Evolutionary conservation across 2,329 filamentous ascomycete species (phyloP).

Genomic region (Diaporthe vaccinii): DNA sequence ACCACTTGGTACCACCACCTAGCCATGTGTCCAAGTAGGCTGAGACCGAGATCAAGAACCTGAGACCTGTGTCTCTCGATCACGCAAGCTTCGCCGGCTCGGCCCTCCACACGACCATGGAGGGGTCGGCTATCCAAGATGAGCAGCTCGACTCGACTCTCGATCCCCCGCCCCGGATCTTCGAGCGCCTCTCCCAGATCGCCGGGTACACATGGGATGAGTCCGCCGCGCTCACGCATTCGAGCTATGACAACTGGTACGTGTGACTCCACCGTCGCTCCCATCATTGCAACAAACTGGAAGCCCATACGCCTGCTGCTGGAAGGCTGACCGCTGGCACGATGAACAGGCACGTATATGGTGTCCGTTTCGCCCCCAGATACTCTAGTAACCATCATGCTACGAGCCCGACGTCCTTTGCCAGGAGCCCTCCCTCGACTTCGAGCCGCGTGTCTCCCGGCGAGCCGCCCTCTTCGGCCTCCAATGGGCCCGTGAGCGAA

Average conservation of each 20-base stretch:
- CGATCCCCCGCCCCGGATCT: constrained; percentile 77
- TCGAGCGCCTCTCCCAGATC: constrained; percentile 79
- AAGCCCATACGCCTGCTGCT: neutral
- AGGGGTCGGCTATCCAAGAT: constrained; percentile 61
- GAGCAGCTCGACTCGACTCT: constrained; percentile 62
- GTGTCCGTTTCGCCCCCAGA: constrained; percentile 68
- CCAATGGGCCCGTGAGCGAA: constrained; percentile 37
- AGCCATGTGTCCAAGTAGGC: constrained; percentile 40
- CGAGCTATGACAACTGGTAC: constrained; percentile 90
- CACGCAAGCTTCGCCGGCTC: constrained; percentile 34
- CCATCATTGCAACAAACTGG: neutral
- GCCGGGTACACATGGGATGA: constrained; percentile 85
- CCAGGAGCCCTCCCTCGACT: constrained; percentile 56
- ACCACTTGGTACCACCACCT: constrained; percentile 17
- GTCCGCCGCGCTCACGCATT: constrained; percentile 67
- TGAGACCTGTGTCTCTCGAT: constrained; percentile 42
- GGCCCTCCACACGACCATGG: constrained; percentile 57
- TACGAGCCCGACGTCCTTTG: constrained; percentile 58
- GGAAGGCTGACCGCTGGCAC: constrained; percentile 41
- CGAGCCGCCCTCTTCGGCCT: constrained; percentile 53
- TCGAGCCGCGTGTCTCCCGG: constrained; percentile 56
- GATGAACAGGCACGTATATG: constrained; percentile 72
- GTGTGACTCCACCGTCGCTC: constrained; percentile 41
- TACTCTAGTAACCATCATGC: constrained; percentile 56
- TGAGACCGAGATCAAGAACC: constrained; percentile 36